Conservation (phyloP, 2,329 filamentous ascomycete genomes). For the Capronia coronata region DNA sequence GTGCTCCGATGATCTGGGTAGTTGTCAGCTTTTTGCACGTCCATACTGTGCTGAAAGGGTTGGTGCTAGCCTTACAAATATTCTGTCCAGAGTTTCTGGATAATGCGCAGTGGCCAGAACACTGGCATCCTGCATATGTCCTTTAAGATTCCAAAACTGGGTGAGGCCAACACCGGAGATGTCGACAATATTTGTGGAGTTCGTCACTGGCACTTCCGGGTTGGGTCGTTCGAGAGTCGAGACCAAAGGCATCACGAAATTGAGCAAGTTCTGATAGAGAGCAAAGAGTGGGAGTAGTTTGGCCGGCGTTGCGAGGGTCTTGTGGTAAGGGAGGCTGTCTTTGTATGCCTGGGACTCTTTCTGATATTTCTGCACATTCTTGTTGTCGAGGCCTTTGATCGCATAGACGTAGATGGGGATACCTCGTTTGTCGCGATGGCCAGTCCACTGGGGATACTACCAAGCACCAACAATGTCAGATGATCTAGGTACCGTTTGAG, state of each 20-base stretch:
- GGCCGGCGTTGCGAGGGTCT: constrained; percentile 50
- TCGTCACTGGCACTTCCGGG: constrained; percentile 77
- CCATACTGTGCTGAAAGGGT: constrained; percentile 3
- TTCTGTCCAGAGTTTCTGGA: constrained; percentile 83
- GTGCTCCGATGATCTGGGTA: constrained; percentile 72
- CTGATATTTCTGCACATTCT: constrained; percentile 73
- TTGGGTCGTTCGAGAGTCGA: constrained; percentile 69
- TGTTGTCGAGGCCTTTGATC: constrained; percentile 73
- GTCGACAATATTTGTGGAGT: constrained; percentile 92
- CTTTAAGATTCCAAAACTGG: constrained; percentile 93
- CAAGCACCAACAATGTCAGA: not conserved
- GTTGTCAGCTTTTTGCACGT: not conserved
- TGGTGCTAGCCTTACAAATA: constrained; percentile 54
- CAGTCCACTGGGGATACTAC: constrained; percentile 72
- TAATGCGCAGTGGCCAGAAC: constrained; percentile 87
- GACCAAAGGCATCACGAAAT: constrained; percentile 80
- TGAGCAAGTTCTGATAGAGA: constrained; percentile 84
- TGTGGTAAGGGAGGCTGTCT: constrained; percentile 46
- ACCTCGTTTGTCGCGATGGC: constrained; percentile 79
- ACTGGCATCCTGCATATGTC: constrained; percentile 88
- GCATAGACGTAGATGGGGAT: constrained; percentile 91
- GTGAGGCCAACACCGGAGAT: constrained; percentile 79
- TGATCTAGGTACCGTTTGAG: not conserved
- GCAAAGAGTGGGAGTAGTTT: constrained; percentile 83
- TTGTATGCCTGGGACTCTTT: constrained; percentile 44